Conservation (phyloP, 1,139 yeast species). For the Hemisphaericaspora subhashii region DNA sequence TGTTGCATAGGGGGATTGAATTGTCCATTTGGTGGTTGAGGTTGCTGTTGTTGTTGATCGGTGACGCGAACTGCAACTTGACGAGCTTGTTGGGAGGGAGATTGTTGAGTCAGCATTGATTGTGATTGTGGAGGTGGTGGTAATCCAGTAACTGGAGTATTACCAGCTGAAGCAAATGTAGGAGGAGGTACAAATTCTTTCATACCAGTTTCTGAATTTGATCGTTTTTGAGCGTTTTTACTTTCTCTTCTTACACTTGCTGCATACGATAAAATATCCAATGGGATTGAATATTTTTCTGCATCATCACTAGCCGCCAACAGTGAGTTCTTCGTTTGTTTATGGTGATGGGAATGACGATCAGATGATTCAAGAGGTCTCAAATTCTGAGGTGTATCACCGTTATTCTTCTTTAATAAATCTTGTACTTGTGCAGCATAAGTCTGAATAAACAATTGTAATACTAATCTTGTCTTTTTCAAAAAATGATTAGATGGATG, state of each 20-base stretch:
- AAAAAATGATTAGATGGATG: slow-evolving; percentile 52
- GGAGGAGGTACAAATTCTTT: slow-evolving; percentile 3
- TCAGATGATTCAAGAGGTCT: too few relatives aligned
- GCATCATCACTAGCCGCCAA: slow-evolving; percentile 5
- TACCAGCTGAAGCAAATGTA: slow-evolving; percentile 12
- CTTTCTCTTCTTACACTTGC: slow-evolving; percentile 26
- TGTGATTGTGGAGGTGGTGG: not conserved
- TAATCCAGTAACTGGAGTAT: slow-evolving; percentile 7
- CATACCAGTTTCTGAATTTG: slow-evolving; percentile 5
- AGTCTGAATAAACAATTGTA: slow-evolving; percentile 59
- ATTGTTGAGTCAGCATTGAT: not conserved
- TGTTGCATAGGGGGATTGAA: not conserved
- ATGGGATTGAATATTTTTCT: slow-evolving; percentile 19
- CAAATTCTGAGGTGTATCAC: slow-evolving; percentile 27
- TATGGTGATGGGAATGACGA: too few relatives aligned
- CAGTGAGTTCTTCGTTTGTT: too few relatives aligned
- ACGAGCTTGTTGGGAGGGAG: not conserved
- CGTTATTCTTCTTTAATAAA: slow-evolving; percentile 26
- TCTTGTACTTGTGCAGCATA: slow-evolving; percentile 54
- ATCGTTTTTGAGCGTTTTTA: slow-evolving; percentile 1
- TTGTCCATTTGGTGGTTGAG: not conserved
- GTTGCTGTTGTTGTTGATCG: slow-evolving; percentile 2
- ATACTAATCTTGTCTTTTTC: slow-evolving; percentile 53
- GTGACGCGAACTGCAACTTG: too few relatives aligned
- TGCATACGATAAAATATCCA: slow-evolving; percentile 40